Conservation (phyloP, 148 eudicot species). For the Rheum nobile region DNA sequence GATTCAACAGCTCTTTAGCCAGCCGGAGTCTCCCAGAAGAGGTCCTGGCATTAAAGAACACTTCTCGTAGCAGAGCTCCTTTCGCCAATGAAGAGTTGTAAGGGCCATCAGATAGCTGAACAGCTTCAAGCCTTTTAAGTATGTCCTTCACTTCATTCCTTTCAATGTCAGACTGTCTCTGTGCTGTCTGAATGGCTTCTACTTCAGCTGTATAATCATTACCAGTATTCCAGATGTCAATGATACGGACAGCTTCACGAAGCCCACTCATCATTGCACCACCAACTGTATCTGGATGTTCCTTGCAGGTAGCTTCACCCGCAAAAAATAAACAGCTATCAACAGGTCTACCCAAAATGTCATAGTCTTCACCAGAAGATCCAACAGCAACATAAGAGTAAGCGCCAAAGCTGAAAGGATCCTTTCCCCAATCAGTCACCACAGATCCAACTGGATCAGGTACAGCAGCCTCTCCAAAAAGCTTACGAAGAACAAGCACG, state of each 20-base stretch:
- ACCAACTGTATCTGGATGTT: slow-evolving; percentile 99
- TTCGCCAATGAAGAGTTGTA: slow-evolving; percentile 41
- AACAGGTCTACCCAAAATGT: slow-evolving; percentile 85
- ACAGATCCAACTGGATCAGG: slow-evolving; percentile 84
- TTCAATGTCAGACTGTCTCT: slow-evolving; percentile 59
- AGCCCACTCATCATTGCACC: slow-evolving; percentile 99
- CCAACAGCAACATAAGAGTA: slow-evolving; percentile 97
- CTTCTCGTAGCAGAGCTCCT: slow-evolving; percentile 51
- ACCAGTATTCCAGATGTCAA: slow-evolving; percentile 69
- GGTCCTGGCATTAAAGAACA: slow-evolving; percentile 73
- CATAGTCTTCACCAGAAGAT: slow-evolving; percentile 97
- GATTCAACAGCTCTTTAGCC: slow-evolving; percentile 74
- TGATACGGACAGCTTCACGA: slow-evolving; percentile 91
- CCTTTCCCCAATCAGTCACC: slow-evolving; percentile 97
- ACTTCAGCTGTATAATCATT: slow-evolving; percentile 82
- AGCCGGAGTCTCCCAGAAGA: slow-evolving; percentile 76
- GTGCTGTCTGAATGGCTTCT: slow-evolving; percentile 71
- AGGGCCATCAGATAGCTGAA: slow-evolving; percentile 40
- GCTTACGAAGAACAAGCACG: slow-evolving; percentile 63
- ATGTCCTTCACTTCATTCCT: slow-evolving; percentile 81
- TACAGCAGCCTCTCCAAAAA: slow-evolving; percentile 67
- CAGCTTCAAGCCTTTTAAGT: slow-evolving; percentile 67
- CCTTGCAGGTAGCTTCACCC: slow-evolving; percentile 99
- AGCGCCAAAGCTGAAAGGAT: slow-evolving; percentile 95
- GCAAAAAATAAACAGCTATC: slow-evolving; percentile 93